Conservation (phyloP, 441 rosid species). For the Dalechampia spathulata region DNA sequence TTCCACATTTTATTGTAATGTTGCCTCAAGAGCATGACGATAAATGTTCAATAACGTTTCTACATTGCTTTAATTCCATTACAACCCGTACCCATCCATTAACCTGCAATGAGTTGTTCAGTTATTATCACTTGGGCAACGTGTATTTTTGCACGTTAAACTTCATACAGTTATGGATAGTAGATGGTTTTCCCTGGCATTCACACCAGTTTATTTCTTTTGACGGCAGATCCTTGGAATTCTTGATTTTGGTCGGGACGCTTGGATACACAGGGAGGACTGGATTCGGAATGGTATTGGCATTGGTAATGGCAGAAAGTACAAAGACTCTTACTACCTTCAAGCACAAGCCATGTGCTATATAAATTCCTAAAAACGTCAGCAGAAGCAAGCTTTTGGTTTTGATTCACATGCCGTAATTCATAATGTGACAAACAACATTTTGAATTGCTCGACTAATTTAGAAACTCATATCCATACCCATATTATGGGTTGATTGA, state of each 20-base stretch:
- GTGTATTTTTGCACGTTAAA: background rate
- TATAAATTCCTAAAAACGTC: conserved; percentile 42
- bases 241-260: conserved; percentile 83
- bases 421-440: no score
- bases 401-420: no score
- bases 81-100: no score
- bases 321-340: conserved; percentile 81
- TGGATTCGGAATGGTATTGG: conserved; percentile 85
- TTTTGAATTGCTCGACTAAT: no score
- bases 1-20: no score
- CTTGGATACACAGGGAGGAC: conserved; percentile 79
- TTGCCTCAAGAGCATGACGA: no score
- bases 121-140: no score
- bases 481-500: no score
- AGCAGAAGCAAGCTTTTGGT: background rate
- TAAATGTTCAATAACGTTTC: no score
- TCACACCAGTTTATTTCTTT: background rate
- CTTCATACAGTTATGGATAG: background rate
- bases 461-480: no score
- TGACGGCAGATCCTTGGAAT: conserved; percentile 66
- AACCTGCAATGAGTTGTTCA: no score
- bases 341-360: conserved; percentile 84
- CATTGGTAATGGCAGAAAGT: conserved; percentile 68
- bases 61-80: no score
- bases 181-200: background rate